These are phyloP conservation scores for Apocynum venetum DNA, from an alignment of 257 asterid genomes.

Conservation along the genomic window DNA sequence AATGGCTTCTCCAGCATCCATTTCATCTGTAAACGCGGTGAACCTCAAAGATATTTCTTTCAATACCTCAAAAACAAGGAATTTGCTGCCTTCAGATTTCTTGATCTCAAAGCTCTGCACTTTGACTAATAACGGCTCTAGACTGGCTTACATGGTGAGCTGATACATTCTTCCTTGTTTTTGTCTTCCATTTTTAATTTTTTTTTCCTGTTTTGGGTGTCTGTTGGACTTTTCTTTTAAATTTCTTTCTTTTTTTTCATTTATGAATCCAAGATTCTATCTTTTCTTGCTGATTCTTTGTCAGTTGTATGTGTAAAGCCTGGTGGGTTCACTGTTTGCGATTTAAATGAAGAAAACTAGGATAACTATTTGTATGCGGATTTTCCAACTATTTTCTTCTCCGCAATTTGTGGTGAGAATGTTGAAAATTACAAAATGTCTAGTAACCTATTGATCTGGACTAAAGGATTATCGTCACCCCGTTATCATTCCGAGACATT, in stretches of 20 bases:
- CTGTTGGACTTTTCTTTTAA: not conserved
- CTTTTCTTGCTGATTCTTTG: not conserved
- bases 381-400: not conserved
- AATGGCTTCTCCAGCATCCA: slow-evolving; percentile 28
- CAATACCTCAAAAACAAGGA: slow-evolving; percentile 4
- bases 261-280: not conserved
- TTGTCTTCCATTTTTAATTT: not conserved
- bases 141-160: slow-evolving; percentile 15
- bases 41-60: slow-evolving; percentile 9
- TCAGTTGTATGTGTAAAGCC: not conserved
- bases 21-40: slow-evolving; percentile 8
- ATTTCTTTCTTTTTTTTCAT: not conserved
- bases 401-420: not conserved
- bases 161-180: not conserved
- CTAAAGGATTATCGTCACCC: not conserved
- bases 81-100: slow-evolving; percentile 11
- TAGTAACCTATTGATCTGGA: not conserved
- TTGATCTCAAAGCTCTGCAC: slow-evolving; percentile 10
- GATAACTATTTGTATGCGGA: not conserved
- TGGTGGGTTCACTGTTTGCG: not conserved
- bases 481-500: not conserved
- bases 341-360: not conserved
- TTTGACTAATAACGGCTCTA: not conserved
- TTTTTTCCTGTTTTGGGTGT: not conserved
- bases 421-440: not conserved